Base-by-base conservation (phyloP, 257 asterid species). In the Ilex asprella region DNA sequence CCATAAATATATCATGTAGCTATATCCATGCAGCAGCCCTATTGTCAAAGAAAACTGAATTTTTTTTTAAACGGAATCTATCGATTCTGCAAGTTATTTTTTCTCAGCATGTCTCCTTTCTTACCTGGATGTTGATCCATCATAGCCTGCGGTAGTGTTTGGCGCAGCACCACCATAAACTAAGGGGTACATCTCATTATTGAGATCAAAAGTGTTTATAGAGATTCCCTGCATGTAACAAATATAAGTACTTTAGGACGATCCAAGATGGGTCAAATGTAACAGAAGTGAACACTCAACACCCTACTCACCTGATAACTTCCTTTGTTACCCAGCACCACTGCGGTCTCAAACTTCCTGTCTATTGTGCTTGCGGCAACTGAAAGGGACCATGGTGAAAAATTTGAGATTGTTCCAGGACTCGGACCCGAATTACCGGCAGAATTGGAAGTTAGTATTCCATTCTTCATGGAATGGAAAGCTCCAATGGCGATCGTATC, bases 191-290 rank as follows among this genome's bases (percentile, higher is more conserved):
- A 70, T 57, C 31, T 72, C 67, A 16, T 73, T 78, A 12, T 78
- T 72, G 41, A 77, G 77, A 16, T 82, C 78, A 47, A 86, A 88
- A 13, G 88, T 64, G 21, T 88, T 88, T 55, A 86, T 72, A 15
- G 73, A 67, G 21, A 76, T 71, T 46, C 95, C 96, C 95, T 88
- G 66, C 74, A 66, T 16, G 29, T 35, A 10, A 21, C 3, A 53
- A 53, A 53, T 15, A 27, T 15, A 6, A 9, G 5, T 5, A 50
- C 50, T 59, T 32, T 11, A 59, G 60, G 32, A 35, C 27, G 1
- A 21, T 21, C 27, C 27, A 21, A 21, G 27, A 21, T 21, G 27
- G 27, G 27, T 21, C 27, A 21, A 21, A 21, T 21, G 27, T 21
- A 21, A 21, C 27, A 21, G 27, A 21, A 21, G 27, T 21, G 27